Evolutionary conservation across 1,139 yeast genomes (phyloP).

Genomic region (Candida pseudocylindracea): DNA sequence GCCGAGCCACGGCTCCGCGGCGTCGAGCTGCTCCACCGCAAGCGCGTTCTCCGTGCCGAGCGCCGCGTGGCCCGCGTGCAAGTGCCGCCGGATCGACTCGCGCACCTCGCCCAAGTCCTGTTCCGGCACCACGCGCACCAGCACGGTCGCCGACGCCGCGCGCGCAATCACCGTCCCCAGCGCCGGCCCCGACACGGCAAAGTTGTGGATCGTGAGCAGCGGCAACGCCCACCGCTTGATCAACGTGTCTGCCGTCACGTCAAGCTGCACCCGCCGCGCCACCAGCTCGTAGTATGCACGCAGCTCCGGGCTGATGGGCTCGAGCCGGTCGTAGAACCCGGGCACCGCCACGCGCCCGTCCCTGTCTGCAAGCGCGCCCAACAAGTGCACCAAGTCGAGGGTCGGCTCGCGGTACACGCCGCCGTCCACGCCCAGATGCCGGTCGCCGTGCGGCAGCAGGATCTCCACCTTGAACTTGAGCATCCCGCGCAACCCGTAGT

Average conservation of each 20-base stretch:
- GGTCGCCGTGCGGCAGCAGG: conserved; percentile 54
- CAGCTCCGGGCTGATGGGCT: conserved; percentile 21
- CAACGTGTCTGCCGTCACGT: conserved; percentile 10
- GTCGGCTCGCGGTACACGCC: conserved; percentile 83
- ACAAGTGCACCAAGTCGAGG: conserved; percentile 54
- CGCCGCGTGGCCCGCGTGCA: conserved; percentile 19
- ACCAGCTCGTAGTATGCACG: no score
- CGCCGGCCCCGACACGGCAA: conserved; percentile 77
- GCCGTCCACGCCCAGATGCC: conserved; percentile 95
- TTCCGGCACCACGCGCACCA: conserved; percentile 77
- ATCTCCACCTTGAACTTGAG: conserved; percentile 58
- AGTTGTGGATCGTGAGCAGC: conserved; percentile 70
- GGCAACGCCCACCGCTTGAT: conserved; percentile 86
- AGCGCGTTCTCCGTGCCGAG: conserved; percentile 40
- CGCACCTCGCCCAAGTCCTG: conserved; percentile 48
- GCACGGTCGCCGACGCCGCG: conserved; percentile 49
- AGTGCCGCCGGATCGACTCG: conserved; percentile 18
- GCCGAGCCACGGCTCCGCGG: conserved; percentile 94
- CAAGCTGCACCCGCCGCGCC: conserved; percentile 6
- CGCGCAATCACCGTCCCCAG: conserved; percentile 83
- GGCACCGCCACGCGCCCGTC: conserved; percentile 27
- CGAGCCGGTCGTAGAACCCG: conserved; percentile 43
- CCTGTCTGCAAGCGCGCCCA: conserved; percentile 25
- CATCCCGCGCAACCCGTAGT: conserved; percentile 87
- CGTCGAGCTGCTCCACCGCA: conserved; percentile 40